A percentile compares a stretch with the other conserved stretches of the same genome.
Evolutionary conservation across 2,329 filamentous ascomycete genomes (phyloP).

Genomic region (Neurospora crassa): DNA sequence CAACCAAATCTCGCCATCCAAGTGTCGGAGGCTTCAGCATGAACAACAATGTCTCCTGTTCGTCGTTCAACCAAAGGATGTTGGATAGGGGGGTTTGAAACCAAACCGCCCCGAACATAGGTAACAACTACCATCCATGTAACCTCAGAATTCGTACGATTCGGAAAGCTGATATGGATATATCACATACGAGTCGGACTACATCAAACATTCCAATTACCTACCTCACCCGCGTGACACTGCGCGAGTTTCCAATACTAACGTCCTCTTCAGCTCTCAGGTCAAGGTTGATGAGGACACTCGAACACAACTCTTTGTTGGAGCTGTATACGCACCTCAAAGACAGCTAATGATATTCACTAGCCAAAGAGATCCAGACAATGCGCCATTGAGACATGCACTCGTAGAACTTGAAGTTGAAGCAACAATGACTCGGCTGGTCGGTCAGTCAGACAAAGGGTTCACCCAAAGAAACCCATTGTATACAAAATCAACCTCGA

Average conservation of each 20-base stretch:
- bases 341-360: not conserved
- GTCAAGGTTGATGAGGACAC: not conserved
- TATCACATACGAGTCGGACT: not conserved
- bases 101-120: not conserved
- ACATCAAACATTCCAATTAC: not conserved
- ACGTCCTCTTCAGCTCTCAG: not conserved
- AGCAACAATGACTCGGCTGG: not conserved
- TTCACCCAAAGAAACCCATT: not conserved
- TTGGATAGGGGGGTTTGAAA: not conserved
- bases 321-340: not conserved
- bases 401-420: not conserved
- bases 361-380: not conserved
- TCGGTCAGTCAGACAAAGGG: not conserved
- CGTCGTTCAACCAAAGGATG: not conserved
- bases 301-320: not conserved
- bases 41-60: not conserved
- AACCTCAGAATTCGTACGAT: not conserved
- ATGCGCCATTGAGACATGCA: not conserved
- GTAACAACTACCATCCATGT: not conserved
- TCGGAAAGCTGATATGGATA: not conserved
- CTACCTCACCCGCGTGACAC: not conserved
- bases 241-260: not conserved
- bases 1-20: not conserved
- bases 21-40: not conserved
- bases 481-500: not conserved